A percentile compares a stretch with the other conserved stretches of the same genome.
phyloP scores from a whole-genome alignment of 169 alveolate species.

The Perkinsus marinus region DNA sequence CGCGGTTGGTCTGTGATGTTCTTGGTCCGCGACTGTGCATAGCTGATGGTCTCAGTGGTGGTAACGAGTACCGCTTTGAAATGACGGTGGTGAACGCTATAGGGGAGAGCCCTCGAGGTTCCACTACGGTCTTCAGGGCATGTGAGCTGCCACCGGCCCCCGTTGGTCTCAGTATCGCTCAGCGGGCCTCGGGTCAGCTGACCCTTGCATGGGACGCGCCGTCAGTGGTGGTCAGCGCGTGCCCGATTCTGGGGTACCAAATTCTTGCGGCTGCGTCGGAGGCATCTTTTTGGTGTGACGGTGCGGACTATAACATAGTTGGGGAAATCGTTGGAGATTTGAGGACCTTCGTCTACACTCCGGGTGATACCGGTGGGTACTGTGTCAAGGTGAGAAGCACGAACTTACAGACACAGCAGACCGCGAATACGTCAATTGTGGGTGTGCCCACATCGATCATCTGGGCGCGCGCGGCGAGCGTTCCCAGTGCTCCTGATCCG shows the following conservation, averaged over 20 bases:
- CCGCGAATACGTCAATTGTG: not conserved
- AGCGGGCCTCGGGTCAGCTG: not conserved
- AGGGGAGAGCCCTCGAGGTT: not conserved
- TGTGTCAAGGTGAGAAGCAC: not conserved
- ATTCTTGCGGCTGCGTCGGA: not conserved
- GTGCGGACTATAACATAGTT: not conserved
- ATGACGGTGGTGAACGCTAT: not conserved
- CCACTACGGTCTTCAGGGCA: not conserved
- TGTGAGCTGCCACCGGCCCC: not conserved
- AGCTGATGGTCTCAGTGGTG: not conserved
- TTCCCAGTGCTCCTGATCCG: not conserved
- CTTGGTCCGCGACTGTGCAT: not conserved
- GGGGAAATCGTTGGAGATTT: slow-evolving; percentile 1
- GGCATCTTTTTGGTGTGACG: not conserved
- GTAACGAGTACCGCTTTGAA: slow-evolving; percentile 3
- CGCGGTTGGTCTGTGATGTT: not conserved
- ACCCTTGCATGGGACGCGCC: not conserved
- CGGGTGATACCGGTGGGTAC: not conserved
- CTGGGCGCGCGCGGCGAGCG: slow-evolving; percentile 6
- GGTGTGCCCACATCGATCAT: not conserved
- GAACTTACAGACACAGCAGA: not conserved
- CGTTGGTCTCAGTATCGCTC: not conserved
- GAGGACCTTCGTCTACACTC: not conserved
- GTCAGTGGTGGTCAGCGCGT: not conserved
- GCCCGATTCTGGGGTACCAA: slow-evolving; percentile 7